Conservation (phyloP, 768 basidiomycete species). For the Lyophyllum shimeji region DNA sequence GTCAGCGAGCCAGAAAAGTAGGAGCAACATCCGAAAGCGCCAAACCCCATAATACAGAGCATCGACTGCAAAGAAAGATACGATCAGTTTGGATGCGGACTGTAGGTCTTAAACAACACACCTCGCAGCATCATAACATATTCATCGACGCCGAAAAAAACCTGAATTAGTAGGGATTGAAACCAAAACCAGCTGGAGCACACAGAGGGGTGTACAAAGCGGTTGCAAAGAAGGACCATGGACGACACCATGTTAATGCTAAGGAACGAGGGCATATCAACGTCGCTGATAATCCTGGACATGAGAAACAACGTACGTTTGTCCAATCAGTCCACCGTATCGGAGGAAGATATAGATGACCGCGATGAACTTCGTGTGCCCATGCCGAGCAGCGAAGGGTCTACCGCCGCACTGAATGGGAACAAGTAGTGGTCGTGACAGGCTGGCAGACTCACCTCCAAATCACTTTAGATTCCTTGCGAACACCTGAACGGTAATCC, state of each 20-base stretch:
- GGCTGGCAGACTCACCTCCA: neutral
- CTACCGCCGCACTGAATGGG: neutral
- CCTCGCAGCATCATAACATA: conserved; percentile 17
- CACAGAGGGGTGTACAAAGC: neutral
- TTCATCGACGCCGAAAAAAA: conserved; percentile 11
- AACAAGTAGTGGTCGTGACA: neutral
- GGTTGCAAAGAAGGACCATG: conserved; percentile 2
- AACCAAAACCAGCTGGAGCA: conserved; percentile 13
- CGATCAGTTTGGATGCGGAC: too few species aligned
- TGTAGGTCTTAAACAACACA: neutral
- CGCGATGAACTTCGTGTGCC: neutral
- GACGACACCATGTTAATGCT: conserved; percentile 6
- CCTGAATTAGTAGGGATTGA: conserved; percentile 12
- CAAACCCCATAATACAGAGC: conserved; percentile 1
- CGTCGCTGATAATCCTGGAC: neutral
- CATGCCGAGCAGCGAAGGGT: neutral
- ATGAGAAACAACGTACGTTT: neutral
- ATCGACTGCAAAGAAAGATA: neutral
- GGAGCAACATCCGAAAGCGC: neutral
- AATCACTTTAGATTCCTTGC: neutral
- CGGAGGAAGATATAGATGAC: neutral
- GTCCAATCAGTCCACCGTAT: neutral
- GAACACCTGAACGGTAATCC: neutral
- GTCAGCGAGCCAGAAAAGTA: conserved; percentile 1
- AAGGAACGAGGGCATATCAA: neutral